Conservation (phyloP, 495 filamentous ascomycete genomes). For the Parachaetomium inaequale region DNA sequence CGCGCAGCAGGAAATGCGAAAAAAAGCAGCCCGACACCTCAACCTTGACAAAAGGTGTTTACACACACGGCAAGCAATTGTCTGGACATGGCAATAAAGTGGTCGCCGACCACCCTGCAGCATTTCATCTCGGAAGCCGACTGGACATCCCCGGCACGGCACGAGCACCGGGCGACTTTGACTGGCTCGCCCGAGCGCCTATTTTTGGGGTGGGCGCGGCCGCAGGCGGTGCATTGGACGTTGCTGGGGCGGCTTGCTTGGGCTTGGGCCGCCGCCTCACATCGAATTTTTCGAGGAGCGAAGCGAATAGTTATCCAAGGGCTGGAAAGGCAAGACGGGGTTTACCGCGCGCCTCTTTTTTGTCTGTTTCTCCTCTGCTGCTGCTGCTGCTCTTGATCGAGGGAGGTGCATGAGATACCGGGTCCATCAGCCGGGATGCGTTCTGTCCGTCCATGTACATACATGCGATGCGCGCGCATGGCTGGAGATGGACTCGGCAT, state of each 20-base stretch:
- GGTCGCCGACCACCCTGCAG: conserved; percentile 17
- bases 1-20: neutral
- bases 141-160: conserved; percentile 8
- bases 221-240: too few species aligned
- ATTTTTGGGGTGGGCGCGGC: too few species aligned
- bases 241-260: neutral
- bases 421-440: too few species aligned
- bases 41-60: too few species aligned
- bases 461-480: neutral
- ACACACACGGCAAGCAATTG: too few species aligned
- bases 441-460: too few species aligned
- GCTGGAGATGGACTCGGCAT: too few species aligned
- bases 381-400: too few species aligned
- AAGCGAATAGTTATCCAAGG: too few species aligned
- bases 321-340: neutral
- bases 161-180: neutral
- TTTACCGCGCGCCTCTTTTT: conserved; percentile 10
- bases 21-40: too few species aligned
- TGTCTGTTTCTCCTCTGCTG: too few species aligned
- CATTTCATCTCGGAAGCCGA: conserved; percentile 11
- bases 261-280: neutral
- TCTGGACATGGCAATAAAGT: neutral
- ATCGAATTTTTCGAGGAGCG: too few species aligned
- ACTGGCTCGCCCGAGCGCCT: neutral
- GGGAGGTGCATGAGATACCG: neutral